Base-by-base conservation (phyloP, 176 grass and related monocot genomes). In the sorghum (Sorghum bicolor) region DNA sequence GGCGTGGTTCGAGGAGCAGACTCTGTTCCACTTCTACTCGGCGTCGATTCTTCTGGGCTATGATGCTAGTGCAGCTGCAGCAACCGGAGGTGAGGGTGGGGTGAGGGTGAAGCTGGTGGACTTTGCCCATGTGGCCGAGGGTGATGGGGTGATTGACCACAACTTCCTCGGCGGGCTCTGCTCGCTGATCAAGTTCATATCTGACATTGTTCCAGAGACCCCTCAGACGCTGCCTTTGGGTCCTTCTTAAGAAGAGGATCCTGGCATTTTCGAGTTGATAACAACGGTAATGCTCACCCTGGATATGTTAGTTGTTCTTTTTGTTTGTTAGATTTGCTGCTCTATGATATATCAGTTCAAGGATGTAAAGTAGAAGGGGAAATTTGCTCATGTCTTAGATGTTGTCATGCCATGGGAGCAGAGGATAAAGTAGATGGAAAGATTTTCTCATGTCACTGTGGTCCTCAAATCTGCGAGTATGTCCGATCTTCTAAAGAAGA, bases 11-110 rank as follows among this genome's bases (percentile, higher is more conserved):
- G 93, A 95, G 73, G 87, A 86, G 83, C 91, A 98, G 74, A 94
- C 93, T 13, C 12, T 98, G 30, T 98, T 92, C 93, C 93, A 92
- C 67, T 98, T 98, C 83, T 95, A 95, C 80, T 95, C 93, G 40
- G 84, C 82, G n/a, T 98, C 96, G 1, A 31, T 95, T 37, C 72
- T 98, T 58, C 30, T 98, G 14, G 36, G 82, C 26, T 98, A 95
- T n/a, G 96, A 94, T 70, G 89, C 78, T 82, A 87, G 75, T 67
- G 78, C 74, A 7, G 74, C 62, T 2, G 20, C 71, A 5, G 62
- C 60, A 8, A 14, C 48, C 17, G 79, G 38, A 75, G 62, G 1
- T 19, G 71, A 13, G 8, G 36, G 64, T 7, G 89, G 52, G 22
- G 79, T 84, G 65, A 85, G 74, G 80, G 85, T 95, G 45, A 98